Percentiles rank a stretch among this genome's conserved stretches.
phyloP scores from a whole-genome alignment of 176 grass and related monocot genomes.

The Rhynchospora breviuscula region DNA sequence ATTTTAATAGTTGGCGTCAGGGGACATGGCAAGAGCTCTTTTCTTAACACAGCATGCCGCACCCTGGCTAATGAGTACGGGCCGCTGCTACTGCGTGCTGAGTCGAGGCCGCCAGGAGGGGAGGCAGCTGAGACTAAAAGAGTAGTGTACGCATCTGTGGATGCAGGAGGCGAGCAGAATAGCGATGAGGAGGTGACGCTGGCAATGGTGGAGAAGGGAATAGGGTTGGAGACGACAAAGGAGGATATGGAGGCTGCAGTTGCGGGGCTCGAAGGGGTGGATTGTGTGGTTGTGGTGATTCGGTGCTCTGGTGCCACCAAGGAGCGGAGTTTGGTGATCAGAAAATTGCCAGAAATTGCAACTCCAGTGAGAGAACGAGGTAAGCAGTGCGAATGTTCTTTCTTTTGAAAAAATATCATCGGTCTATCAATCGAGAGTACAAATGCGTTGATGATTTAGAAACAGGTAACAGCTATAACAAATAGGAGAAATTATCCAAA shows the following conservation, averaged over 20 bases:
- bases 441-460: constrained; percentile 17
- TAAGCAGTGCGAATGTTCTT: not conserved
- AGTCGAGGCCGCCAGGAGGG: constrained; percentile 59
- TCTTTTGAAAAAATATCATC: not conserved
- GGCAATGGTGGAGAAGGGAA: constrained; percentile 54
- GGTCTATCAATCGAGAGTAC: too few relatives aligned
- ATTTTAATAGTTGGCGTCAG: constrained; percentile 24
- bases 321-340: constrained; percentile 44
- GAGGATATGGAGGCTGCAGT: constrained; percentile 36
- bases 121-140: constrained; percentile 25
- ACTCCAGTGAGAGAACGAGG: constrained; percentile 48
- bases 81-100: constrained; percentile 70
- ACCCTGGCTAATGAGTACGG: constrained; percentile 67
- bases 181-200: constrained; percentile 28
- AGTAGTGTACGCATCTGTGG: constrained; percentile 43
- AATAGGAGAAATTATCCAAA: constrained; percentile 17
- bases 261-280: not conserved
- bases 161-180: constrained; percentile 25
- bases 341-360: constrained; percentile 46
- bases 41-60: constrained; percentile 86
- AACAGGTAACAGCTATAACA: not conserved
- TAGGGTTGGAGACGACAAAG: constrained; percentile 31
- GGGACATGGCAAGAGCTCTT: constrained; percentile 74
- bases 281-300: constrained; percentile 78
- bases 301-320: constrained; percentile 51